Evolutionary conservation across 129 eudicot species (phyloP), one percentile per base, ranked within the genome.

Genomic region (Dittrichia graveolens): DNA sequence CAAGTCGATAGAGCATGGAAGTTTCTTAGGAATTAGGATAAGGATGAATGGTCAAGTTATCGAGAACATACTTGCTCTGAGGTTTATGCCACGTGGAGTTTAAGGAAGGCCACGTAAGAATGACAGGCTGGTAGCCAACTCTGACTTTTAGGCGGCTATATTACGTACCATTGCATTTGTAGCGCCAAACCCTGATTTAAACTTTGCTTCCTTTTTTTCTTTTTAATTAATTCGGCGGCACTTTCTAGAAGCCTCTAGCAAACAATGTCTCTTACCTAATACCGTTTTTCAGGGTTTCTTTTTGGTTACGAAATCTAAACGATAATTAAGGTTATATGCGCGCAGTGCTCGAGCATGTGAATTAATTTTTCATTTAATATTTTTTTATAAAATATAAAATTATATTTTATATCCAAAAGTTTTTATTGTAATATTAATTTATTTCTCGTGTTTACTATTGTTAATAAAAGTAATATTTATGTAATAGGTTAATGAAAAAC

Each of bases 81-180:
- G 7, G 0, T 34, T 14, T 44, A 35, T 6, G 68, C 60, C 45
- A 46, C 76, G 68, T 72, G 57, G 56, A 60, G 5, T 41, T 57
- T 7, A 39, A 57, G 11, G 67, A 18, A 0, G 14, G 76, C 66
- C 68, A 72, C 60, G 68, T 72, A 72, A 60, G 69, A 59, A 31
- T 34, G 69, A 59, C 77, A 72, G 45, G 59, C 68, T 72, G 77
- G 68, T 72, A 72, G 68, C 68, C 60, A 72, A 59, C 24, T 47
- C 48, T 59, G 69, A 72, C 57, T 46, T 59, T 40, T 59, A n/a
- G 68, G 19, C 19, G 76, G 76, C 67, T 71, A 53, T 6, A 12
- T 35, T 16, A 15, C 58, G 31, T 40, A 8, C 50, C 31, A 34
- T 62, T 41, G 4, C 2, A 53, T 24, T 24, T 24, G 31, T 24